A percentile compares a stretch with the other conserved stretches of the same genome.
Conservation (phyloP, 1,284 basidiomycete genomes). For the Microbotryum silenes-acaulis region DNA sequence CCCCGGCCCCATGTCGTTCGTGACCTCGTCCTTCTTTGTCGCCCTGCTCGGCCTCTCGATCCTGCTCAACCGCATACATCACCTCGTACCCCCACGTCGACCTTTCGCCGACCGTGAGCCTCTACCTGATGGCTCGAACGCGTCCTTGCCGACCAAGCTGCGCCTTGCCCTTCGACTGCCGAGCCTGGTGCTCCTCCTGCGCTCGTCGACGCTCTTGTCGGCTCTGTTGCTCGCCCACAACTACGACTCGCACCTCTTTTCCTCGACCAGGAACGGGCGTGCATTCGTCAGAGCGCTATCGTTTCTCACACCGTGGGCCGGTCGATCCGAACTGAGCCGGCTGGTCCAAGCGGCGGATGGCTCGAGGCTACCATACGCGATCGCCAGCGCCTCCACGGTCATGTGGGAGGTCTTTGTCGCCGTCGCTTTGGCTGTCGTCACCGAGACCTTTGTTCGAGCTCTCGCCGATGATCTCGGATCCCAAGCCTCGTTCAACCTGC, state of each 20-base stretch:
- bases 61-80: constrained; percentile 25
- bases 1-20: constrained; percentile 18
- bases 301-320: constrained; percentile 6
- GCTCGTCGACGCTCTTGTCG: neutral
- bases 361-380: too few species aligned
- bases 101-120: neutral
- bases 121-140: neutral
- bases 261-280: neutral
- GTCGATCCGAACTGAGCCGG: neutral
- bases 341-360: neutral
- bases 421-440: constrained; percentile 6
- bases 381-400: constrained; percentile 1
- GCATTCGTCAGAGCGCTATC: too few species aligned
- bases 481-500: constrained; percentile 23
- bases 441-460: constrained; percentile 22
- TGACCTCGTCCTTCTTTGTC: constrained; percentile 18
- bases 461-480: constrained; percentile 16
- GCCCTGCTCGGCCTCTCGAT: constrained; percentile 19
- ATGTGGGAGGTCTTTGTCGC: constrained; percentile 18
- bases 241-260: too few species aligned
- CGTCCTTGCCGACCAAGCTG: neutral
- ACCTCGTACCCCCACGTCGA: constrained; percentile 24
- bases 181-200: constrained; percentile 5
- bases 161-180: constrained; percentile 2
- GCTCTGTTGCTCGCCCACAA: too few species aligned